These are phyloP conservation scores for Magnusiomyces sp. DNA, from an alignment of 1,139 yeast genomes.

Conservation along the genomic window DNA sequence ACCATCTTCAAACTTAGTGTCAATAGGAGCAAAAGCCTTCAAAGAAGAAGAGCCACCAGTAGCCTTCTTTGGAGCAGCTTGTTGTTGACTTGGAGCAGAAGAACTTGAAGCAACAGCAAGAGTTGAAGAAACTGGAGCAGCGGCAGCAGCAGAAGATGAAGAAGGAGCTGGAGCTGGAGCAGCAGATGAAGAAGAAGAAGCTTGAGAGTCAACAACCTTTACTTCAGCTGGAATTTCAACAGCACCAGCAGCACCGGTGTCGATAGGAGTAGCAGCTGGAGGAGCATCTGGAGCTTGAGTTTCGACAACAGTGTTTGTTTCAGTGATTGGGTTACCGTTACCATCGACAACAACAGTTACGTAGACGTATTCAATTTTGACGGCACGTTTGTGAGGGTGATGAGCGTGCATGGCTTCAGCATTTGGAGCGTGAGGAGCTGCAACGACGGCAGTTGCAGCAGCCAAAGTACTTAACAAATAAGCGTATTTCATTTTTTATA, in stretches of 20 bases:
- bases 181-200: conserved; percentile 18
- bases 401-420: conserved; percentile 38
- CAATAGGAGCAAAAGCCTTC: conserved; percentile 41
- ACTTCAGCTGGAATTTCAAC: conserved; percentile 24
- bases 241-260: conserved; percentile 26
- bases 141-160: conserved; percentile 15
- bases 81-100: conserved; percentile 22
- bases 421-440: conserved; percentile 8
- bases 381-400: conserved; percentile 52
- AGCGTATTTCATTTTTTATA: conserved; percentile 1
- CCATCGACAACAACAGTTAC: conserved; percentile 68
- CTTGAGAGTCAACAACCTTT: conserved; percentile 20
- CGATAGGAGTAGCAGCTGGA: conserved; percentile 28
- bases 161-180: conserved; percentile 24
- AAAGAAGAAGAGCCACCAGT: conserved; percentile 29
- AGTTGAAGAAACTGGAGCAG: conserved; percentile 22
- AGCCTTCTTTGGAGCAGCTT: neutral
- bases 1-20: conserved; percentile 69
- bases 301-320: conserved; percentile 16
- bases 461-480: neutral
- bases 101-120: conserved; percentile 26
- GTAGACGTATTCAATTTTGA: conserved; percentile 75
- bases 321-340: conserved; percentile 44
- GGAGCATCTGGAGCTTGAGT: conserved; percentile 26
- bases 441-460: neutral